These are phyloP conservation scores for Kluyveromyces starmeri DNA, from an alignment of 805 yeast species.

Conservation along the genomic window DNA sequence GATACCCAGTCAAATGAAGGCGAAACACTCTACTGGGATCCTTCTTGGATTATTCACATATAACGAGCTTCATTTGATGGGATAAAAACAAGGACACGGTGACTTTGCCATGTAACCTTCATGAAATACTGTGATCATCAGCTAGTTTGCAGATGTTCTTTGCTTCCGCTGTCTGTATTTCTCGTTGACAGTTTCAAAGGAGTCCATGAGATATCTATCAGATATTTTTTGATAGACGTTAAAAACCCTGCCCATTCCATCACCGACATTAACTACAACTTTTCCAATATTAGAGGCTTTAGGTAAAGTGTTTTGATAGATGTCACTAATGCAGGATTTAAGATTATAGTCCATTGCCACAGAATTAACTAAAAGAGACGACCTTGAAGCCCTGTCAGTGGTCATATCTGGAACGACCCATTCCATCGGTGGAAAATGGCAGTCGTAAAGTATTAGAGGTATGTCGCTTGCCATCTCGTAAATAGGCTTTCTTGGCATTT, in stretches of 20 bases:
- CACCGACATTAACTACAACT: constrained; percentile 53
- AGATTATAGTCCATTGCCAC: constrained; percentile 48
- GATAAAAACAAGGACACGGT: no score
- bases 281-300: constrained; percentile 18
- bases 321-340: constrained; percentile 43
- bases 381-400: constrained; percentile 34
- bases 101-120: no score
- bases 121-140: no score
- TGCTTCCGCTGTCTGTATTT: constrained; percentile 43
- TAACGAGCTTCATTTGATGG: no score
- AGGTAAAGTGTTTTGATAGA: constrained; percentile 36
- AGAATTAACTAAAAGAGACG: constrained; percentile 38
- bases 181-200: constrained; percentile 62
- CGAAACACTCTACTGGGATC: constrained; percentile 59
- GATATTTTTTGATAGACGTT: constrained; percentile 48
- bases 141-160: no score
- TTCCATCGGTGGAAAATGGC: constrained; percentile 61
- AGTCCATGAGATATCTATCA: constrained; percentile 49
- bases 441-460: constrained; percentile 81
- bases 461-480: constrained; percentile 86
- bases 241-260: constrained; percentile 61
- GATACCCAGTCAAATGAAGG: constrained; percentile 42
- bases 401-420: constrained; percentile 39
- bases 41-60: constrained; percentile 49
- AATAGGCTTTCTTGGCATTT: constrained; percentile 58